Base-by-base conservation (phyloP, 1,139 yeast genomes). In the Debaryomyces sp. region DNA sequence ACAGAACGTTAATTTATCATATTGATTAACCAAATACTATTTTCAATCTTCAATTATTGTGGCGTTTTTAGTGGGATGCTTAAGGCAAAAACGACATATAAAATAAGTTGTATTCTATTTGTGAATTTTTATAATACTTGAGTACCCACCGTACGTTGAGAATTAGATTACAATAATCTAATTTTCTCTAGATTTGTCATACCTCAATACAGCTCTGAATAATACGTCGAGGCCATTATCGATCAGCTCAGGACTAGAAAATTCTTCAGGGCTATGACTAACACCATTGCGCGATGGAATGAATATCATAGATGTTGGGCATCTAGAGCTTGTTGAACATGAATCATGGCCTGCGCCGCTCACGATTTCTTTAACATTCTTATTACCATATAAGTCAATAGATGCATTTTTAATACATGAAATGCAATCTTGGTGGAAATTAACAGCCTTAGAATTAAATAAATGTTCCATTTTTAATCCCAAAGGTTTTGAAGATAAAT, bases 261-360 rank as follows among this genome's bases (percentile, higher is more conserved):
- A 85, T 58, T 86, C 92, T 46, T 74, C 79, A 7, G 87, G 87
- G 61, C 82, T 84, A 64, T 86, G 91, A 24, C 85, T 79, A 37
- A 86, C 72, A n/a, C 91, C 91, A 59, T 82, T 85, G 57, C 70
- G 79, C 27, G 87, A 80, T 6, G 92, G 91, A 57, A 85, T 82
- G 63, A 86, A 86, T 26, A 86, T 80, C 91, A 86, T 86, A 1
- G 89, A 80, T 0, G 91, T 85, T 23, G 92, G 91, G 33, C 81
- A 77, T 42, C 76, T 72, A 7, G 67, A 57, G 29, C 80, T 73
- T 4, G 87, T 81, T 30, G 80, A 75, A 56, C 89, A 84, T 3
- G 87, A 81, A 60, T 86, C 92, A 59, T 86, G 91, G 17, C 89
- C 90, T 4, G 90, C 89, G 32, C 91, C 91, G 56, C 87, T 81